These are phyloP conservation scores for Apocynum venetum DNA, from an alignment of 257 asterid genomes.

Conservation along the genomic window DNA sequence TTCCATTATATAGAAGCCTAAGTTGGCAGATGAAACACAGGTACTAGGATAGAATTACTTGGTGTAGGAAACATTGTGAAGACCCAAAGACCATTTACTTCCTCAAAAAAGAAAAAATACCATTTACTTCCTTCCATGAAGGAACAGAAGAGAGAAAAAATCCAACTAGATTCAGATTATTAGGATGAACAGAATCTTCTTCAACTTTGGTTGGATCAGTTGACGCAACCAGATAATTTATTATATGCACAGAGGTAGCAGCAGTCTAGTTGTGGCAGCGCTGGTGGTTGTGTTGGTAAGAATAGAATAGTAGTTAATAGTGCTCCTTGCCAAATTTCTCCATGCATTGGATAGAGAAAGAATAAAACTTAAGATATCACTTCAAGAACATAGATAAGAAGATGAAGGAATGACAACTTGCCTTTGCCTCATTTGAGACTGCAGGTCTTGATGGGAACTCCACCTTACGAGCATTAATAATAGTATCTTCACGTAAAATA, in stretches of 20 bases:
- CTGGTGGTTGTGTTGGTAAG: no score
- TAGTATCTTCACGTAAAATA: constrained; percentile 94
- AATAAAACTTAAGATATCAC: no score
- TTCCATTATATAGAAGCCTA: no score
- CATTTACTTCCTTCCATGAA: not conserved
- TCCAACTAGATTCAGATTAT: not conserved
- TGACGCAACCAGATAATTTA: not conserved
- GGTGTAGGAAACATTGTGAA: not conserved
- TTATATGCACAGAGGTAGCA: not conserved
- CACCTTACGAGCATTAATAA: constrained; percentile 88
- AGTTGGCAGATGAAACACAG: not conserved
- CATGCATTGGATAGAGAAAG: no score
- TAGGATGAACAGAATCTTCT: not conserved
- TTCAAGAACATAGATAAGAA: not conserved
- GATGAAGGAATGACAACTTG: constrained; percentile 17
- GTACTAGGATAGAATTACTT: not conserved
- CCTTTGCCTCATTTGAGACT: constrained; percentile 94
- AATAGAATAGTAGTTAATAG: no score
- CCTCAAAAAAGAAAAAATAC: no score
- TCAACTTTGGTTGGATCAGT: not conserved
- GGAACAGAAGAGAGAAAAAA: not conserved
- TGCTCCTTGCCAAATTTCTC: no score
- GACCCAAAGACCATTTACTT: not conserved
- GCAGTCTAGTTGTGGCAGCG: not conserved
- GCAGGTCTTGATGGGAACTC: constrained; percentile 93